Percentiles rank a stretch among this genome's conserved stretches.
Conservation (phyloP, 257 asterid species). For the Schizonepeta tenuifolia region DNA sequence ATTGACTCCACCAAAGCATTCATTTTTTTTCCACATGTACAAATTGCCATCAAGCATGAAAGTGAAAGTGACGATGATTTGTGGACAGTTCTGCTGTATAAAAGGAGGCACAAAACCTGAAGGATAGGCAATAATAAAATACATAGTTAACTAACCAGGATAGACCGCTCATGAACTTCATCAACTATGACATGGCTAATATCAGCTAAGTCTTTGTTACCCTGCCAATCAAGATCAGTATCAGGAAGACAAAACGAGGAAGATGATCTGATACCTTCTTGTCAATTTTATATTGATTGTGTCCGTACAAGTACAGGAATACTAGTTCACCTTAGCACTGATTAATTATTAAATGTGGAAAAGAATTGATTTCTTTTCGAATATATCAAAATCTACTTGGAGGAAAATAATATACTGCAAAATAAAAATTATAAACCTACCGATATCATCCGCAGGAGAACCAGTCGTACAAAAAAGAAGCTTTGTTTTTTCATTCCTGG, state of each 20-base stretch:
- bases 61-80: conserved; percentile 21
- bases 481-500: conserved; percentile 86
- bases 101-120: conserved; percentile 23
- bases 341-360: not conserved
- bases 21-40: not conserved
- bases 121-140: conserved; percentile 22
- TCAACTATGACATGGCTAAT: conserved; percentile 94
- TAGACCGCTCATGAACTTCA: conserved; percentile 98
- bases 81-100: conserved; percentile 15
- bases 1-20: conserved; percentile 6
- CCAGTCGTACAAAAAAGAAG: conserved; percentile 99
- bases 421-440: conserved; percentile 49
- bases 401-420: conserved; percentile 17
- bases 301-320: not conserved
- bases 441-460: conserved; percentile 93
- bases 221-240: conserved; percentile 58
- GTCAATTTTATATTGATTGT: conserved; percentile 25
- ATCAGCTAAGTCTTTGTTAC: conserved; percentile 75
- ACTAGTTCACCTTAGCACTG: conserved; percentile 10
- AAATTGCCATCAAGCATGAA: conserved; percentile 16
- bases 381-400: conserved; percentile 16
- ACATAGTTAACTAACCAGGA: conserved; percentile 70
- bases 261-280: conserved; percentile 24
- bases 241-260: conserved; percentile 18
- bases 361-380: not conserved